Percentiles rank a stretch among this genome's conserved stretches.
Evolutionary conservation across 371 early-diverging fungal genomes (phyloP).

Genomic region (Mucor ambiguus): DNA sequence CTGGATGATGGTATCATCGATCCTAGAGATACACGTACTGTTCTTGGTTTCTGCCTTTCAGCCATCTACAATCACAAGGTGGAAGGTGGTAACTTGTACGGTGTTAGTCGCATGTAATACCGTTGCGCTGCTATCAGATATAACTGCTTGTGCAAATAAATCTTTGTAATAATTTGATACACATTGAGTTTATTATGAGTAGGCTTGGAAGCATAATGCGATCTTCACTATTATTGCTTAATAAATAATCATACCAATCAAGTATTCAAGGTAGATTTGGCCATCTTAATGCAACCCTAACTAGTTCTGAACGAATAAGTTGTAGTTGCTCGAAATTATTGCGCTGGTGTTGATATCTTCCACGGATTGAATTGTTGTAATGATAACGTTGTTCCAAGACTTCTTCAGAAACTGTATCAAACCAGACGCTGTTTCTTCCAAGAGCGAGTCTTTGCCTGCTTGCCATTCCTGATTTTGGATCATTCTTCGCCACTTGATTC

Average conservation of each 20-base stretch:
- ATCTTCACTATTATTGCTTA: background rate
- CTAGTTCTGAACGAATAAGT: background rate
- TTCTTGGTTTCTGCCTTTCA: conserved; percentile 64
- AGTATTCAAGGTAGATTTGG: background rate
- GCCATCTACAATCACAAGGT: conserved; percentile 63
- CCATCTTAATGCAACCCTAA: background rate
- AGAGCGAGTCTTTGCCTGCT: background rate
- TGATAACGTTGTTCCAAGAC: background rate
- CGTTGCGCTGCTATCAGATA: background rate
- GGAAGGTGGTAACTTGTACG: conserved; percentile 68
- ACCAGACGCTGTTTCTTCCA: background rate
- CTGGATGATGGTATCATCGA: conserved; percentile 75
- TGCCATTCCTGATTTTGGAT: background rate
- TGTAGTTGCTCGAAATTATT: background rate
- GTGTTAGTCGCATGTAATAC: conserved; percentile 72
- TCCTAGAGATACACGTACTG: conserved; percentile 66
- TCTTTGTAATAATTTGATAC: background rate
- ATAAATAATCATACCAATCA: background rate
- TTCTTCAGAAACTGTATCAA: background rate
- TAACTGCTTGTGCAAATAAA: background rate
- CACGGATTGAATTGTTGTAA: background rate
- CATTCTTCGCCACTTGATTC: background rate
- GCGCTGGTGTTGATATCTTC: background rate
- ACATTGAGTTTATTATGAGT: background rate
- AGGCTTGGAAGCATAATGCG: no score